Base-by-base conservation (phyloP, 306 rosid genomes). In the Erythrophleum fordii region DNA sequence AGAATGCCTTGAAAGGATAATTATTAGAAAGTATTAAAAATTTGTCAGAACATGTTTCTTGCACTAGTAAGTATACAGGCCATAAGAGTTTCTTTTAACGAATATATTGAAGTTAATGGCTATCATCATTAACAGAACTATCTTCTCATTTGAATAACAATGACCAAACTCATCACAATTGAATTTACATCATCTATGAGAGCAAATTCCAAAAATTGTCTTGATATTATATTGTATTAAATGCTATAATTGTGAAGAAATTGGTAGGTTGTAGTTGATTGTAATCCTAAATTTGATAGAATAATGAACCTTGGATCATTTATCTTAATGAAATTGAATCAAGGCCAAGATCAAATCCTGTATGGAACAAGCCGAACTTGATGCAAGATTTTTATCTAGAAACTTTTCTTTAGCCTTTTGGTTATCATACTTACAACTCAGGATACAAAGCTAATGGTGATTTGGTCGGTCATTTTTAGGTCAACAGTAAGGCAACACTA, bases 401-500 rank as follows among this genome's bases (percentile, higher is more conserved):
- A 70, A 44, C 60, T 70, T n/a, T 10, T 65, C 31, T 2, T 25
- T 62, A 73, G 70, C 75, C 72, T 74, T 52, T 5, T 62, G 58
- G 44, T 70, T 81, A 48, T 73, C 26, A 70, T 77, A 45, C 41
- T 35, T 46, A 75, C 62, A 77, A 71, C 64, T 70, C 17, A 13
- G 8, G 60, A 77, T 81, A 78, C 60, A 56, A 81, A 44, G 88
- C 79, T 88, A 81, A 84, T 83, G 71, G 65, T 85, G 87, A 56
- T 82, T 45, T 84, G 72, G 69, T 79, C 59, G 81, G 79, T 60
- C 25, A 35, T 83, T 72, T 87, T 85, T 85, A 95, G 99, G 94
- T 93, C 66, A 95, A 89, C 89, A 90, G 92, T 91, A 95, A 91
- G 82, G 98, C 96, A 64, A 93, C 98, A n/a, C 77, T 95, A 73